Evolutionary conservation across 2,329 filamentous ascomycete species (phyloP), one percentile per base, ranked within the genome.

Genomic region (Akanthomyces muscarius): DNA sequence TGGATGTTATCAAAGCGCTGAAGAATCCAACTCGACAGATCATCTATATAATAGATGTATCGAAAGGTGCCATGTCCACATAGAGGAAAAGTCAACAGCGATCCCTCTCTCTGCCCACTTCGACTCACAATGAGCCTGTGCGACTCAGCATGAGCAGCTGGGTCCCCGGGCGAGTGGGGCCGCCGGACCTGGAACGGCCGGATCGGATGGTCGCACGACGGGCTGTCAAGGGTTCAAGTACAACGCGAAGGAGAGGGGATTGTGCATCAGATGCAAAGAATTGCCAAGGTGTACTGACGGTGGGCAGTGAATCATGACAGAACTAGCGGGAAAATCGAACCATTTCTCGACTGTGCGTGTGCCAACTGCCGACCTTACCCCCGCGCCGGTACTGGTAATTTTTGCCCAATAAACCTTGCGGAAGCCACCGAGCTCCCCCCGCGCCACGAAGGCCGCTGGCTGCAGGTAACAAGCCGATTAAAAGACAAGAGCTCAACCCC

Each of bases 31-130:
- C 13, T 2, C 30, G 13, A 14, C 38, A n/a, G 7, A 33, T n/a
- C 25, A 0, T 38, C n/a, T 41, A 18, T 18, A 33, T 14, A 5
- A 23, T 6, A 28, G 13, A 50, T 16, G 28, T 30, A 30, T 28
- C 21, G 47, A 10, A 21, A 30, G 23, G 23, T 14, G 25, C 25
- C 23, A 53, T 36, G 13, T 13, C 5, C 8, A 3, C 10, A 5
- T 13, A 38, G 33, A 13, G 7, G 33, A 38, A 11, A 3, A 5
- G 28, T 4, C 38, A 16, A 41, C 38, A 11, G 38, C 14, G 13
- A 41, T 41, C 14, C 38, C 38, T 41, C 10, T 68, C 62, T 54
- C 30, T 65, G 1, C 38, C 44, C 55, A 48, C 42, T 38, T 58
- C 14, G 55, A 58, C 55, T 58, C 53, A 56, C 41, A 25, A 45